Evolutionary conservation across 495 filamentous ascomycete genomes (phyloP), one percentile per base, ranked within the genome.

Genomic region (Saxophila tyrrhenica): DNA sequence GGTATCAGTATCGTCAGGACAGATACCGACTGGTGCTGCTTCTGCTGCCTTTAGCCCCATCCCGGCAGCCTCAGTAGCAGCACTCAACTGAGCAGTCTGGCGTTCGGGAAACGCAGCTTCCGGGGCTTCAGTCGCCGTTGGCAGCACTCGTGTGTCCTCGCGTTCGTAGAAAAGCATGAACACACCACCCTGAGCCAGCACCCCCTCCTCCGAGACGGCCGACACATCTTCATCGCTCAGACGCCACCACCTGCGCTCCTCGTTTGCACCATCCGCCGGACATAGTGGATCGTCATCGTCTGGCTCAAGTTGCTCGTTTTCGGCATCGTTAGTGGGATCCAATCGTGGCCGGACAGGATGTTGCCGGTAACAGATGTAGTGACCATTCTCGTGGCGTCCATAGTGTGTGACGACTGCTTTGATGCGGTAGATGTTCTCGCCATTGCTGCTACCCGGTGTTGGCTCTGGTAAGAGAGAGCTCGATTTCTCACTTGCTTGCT

Each of bases 161-260:
- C 59, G 64, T 56, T 98, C 92, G 62, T 97, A 98, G 69, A 98
- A 96, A 9, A 97, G 74, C 91, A 98, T 96, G 62, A 96, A 97
- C 0, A 85, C 91, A 15, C 85, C 89, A n/a, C 82, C 79, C 61
- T 91, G 86, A 1, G 69, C 72, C 50, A 95, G 75, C 0, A 92
- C 90, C 29, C 75, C 75, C 13, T 76, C 72, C 68, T 95, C 89
- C 19, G 76, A 75, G 50, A 88, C 87, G 58, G 77, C 76, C 55
- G 70, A 76, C 9, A 95, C 89, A 52, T 85, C 80, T 43, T 94
- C 85, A 63, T 95, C 89, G 65, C 88, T 94, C 16, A 95, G 70
- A 13, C 83, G 73, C 80, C 85, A 95, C 89, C 89, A 95, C 7
- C 29, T 5, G 39, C 55, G 62, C 22, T 21, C 8, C 25, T 51